Conservation (phyloP, 768 basidiomycete species). For the Pseudohyphozyma bogoriensis region DNA sequence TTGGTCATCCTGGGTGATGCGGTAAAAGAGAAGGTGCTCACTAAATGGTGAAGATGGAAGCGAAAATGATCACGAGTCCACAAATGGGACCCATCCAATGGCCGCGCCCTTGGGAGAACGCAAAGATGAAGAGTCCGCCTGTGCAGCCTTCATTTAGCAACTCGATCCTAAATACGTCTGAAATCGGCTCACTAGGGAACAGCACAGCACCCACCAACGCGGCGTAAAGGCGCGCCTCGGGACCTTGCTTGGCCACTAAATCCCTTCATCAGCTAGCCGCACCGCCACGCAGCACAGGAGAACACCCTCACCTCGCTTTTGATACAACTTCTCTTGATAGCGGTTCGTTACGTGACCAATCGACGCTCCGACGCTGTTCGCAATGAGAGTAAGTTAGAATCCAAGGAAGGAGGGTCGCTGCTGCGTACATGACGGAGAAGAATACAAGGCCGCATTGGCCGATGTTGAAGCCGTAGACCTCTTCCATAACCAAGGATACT, state of each 20-base stretch:
- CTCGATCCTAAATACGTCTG: too few species aligned
- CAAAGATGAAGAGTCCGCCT: constrained; percentile 40
- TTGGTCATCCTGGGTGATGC: too few species aligned
- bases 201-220: neutral
- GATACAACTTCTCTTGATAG: constrained; percentile 13
- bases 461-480: constrained; percentile 12
- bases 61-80: too few species aligned
- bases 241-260: constrained; percentile 11
- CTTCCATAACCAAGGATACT: constrained; percentile 20
- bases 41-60: too few species aligned
- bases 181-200: too few species aligned
- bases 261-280: too few species aligned
- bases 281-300: too few species aligned
- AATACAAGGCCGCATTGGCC: constrained; percentile 20
- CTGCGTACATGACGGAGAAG: constrained; percentile 7
- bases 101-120: constrained; percentile 31
- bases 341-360: constrained; percentile 1
- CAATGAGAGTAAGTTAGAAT: too few species aligned
- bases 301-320: neutral
- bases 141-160: too few species aligned
- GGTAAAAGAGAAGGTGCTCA: too few species aligned
- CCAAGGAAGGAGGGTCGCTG: too few species aligned
- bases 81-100: constrained; percentile 39
- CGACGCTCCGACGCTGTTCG: neutral
- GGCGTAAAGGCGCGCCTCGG: constrained; percentile 22